Evolutionary conservation across 23 red algal species (phyloP).

Genomic region (Gracilaria gracilis): DNA sequence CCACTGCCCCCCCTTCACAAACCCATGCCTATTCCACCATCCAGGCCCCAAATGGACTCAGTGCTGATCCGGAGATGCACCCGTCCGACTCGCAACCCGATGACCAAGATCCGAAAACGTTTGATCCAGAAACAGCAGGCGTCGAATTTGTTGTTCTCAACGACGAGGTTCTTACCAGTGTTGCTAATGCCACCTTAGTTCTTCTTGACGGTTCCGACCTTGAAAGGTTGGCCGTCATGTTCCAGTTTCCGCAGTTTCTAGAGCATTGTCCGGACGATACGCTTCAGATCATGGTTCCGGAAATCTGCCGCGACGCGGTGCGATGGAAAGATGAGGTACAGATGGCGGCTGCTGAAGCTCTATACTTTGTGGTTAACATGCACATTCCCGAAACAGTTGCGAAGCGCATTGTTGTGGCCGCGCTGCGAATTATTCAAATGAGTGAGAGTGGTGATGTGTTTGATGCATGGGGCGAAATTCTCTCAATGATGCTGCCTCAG

Average conservation of each 20-base stretch:
- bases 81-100: conserved; percentile 1
- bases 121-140: conserved; percentile 55
- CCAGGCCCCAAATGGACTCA: conserved; percentile 18
- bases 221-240: conserved; percentile 84
- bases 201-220: conserved; percentile 85
- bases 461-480: conserved; percentile 91
- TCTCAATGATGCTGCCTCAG: conserved; percentile 91
- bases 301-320: conserved; percentile 80
- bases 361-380: conserved; percentile 89
- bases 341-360: conserved; percentile 88
- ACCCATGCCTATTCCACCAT: conserved; percentile 30
- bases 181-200: conserved; percentile 85
- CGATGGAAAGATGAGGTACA: conserved; percentile 81
- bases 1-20: background rate
- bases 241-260: conserved; percentile 93
- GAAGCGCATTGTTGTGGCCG: conserved; percentile 77
- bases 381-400: conserved; percentile 72
- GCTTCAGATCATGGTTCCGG: conserved; percentile 80
- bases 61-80: conserved; percentile 30
- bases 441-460: conserved; percentile 85
- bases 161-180: conserved; percentile 85
- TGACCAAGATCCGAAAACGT: conserved; percentile 30
- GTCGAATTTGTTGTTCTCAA: conserved; percentile 84
- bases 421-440: conserved; percentile 79
- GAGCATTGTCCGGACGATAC: conserved; percentile 90